These are phyloP conservation scores for Rhodocollybia butyracea DNA, from an alignment of 768 basidiomycete genomes.

Conservation along the genomic window DNA sequence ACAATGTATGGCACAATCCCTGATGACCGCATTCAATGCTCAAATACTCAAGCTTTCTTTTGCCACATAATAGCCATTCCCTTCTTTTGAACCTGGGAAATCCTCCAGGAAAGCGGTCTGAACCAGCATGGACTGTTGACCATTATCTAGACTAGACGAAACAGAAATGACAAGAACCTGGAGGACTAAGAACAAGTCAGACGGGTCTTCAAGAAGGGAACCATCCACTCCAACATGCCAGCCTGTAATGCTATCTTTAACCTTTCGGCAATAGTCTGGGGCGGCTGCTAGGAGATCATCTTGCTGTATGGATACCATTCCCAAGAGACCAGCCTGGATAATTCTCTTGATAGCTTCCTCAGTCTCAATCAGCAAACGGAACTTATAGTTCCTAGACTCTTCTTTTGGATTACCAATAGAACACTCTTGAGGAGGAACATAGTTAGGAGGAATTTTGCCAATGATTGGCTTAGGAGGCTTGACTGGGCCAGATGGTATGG, in stretches of 20 bases:
- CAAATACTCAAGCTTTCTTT: background rate
- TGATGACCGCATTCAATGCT: background rate
- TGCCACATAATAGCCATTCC: background rate
- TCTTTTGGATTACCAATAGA: background rate
- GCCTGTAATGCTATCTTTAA: background rate
- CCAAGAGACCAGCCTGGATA: background rate
- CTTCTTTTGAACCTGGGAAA: background rate
- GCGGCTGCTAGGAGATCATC: background rate
- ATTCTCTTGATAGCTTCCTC: background rate
- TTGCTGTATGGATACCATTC: background rate
- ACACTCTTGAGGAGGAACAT: background rate
- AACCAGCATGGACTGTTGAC: too few species aligned
- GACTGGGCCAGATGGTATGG: background rate
- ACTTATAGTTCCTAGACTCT: background rate
- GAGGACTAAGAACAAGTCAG: background rate
- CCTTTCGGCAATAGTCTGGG: background rate
- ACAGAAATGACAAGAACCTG: too few species aligned
- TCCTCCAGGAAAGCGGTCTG: background rate
- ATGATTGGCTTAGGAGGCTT: background rate
- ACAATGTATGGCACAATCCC: background rate
- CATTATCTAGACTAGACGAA: too few species aligned
- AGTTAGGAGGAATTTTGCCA: background rate
- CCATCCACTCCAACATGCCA: background rate
- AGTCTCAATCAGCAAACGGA: background rate
- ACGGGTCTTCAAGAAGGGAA: rapidly evolving